Percentiles rank a stretch among this genome's conserved stretches.
Conservation (phyloP, 2,329 filamentous ascomycete species). For the Ascocoryne sarcoides region DNA sequence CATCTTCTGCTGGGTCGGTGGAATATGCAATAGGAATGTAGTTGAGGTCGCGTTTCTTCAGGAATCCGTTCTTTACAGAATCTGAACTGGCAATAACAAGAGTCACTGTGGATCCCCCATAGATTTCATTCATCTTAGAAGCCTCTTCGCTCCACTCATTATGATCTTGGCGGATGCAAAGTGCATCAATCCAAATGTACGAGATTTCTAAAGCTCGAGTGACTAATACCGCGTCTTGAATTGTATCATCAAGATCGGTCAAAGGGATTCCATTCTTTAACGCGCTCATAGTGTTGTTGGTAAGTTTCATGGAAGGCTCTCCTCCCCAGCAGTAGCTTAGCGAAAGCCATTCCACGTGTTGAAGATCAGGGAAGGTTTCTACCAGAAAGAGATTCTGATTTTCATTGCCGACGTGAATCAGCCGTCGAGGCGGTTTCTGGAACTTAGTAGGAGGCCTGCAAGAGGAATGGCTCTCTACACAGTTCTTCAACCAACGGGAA, state of each 20-base stretch:
- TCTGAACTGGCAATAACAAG: constrained; percentile 12
- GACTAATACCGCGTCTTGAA: constrained; percentile 9
- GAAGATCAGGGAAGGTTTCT: constrained; percentile 8
- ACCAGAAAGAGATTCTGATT: constrained; percentile 11
- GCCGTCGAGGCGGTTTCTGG: constrained; percentile 12
- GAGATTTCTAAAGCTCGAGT: constrained; percentile 11
- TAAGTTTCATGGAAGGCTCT: constrained; percentile 11
- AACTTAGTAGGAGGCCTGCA: constrained; percentile 10
- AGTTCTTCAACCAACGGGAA: constrained; percentile 10
- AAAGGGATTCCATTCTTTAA: constrained; percentile 10
- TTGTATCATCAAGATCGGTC: constrained; percentile 7
- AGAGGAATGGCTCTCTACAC: constrained; percentile 8
- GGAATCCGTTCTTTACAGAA: constrained; percentile 12
- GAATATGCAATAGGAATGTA: constrained; percentile 10
- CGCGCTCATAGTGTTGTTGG: constrained; percentile 3
- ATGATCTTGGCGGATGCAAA: constrained; percentile 9
- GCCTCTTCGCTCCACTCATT: constrained; percentile 8
- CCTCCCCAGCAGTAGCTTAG: constrained; percentile 12
- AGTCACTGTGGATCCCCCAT: constrained; percentile 12
- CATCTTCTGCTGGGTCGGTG: constrained; percentile 4
- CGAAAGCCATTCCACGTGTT: constrained; percentile 11
- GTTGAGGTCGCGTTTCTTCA: constrained; percentile 8
- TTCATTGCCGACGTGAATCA: constrained; percentile 10
- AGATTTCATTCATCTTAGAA: constrained; percentile 14
- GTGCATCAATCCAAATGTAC: constrained; percentile 14